phyloP scores from a whole-genome alignment of 2,329 filamentous ascomycete genomes.

The Colletotrichum lentis region DNA sequence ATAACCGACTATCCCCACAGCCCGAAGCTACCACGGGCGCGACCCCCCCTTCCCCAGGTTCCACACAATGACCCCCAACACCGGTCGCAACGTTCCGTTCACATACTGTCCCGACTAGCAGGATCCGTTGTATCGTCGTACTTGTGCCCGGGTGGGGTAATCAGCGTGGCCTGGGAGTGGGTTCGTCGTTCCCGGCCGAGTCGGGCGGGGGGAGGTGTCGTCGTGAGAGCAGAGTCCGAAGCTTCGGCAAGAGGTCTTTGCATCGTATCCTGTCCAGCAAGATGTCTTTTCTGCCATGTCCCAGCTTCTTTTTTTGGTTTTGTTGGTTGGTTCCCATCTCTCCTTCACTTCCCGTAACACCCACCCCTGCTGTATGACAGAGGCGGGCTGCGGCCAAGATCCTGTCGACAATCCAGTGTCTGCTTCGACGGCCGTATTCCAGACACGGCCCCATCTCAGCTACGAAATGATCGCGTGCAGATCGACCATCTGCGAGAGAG shows the following conservation, averaged over 20 bases:
- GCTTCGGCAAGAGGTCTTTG: conserved; percentile 38
- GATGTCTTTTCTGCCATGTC: conserved; percentile 38
- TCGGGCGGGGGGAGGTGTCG: neutral
- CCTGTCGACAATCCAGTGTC: conserved; percentile 58
- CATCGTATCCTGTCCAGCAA: conserved; percentile 47
- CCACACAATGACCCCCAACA: conserved; percentile 37
- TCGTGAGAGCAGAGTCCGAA: conserved; percentile 24
- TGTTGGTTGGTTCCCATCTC: conserved; percentile 42
- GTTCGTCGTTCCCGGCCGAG: conserved; percentile 25
- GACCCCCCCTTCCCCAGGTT: conserved; percentile 19
- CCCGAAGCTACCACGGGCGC: conserved; percentile 23
- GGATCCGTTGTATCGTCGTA: conserved; percentile 32
- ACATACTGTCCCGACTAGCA: conserved; percentile 34
- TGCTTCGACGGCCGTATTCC: conserved; percentile 50
- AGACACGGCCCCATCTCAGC: conserved; percentile 49
- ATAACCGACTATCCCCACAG: neutral
- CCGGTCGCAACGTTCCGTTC: conserved; percentile 18
- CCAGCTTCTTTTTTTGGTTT: conserved; percentile 45
- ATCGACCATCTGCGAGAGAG: conserved; percentile 43
- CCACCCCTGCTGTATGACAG: neutral
- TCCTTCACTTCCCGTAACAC: conserved; percentile 44
- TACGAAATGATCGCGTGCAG: conserved; percentile 47
- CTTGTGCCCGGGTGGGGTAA: conserved; percentile 34
- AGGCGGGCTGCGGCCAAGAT: conserved; percentile 43
- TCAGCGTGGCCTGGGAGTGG: conserved; percentile 33